These are phyloP conservation scores for Trichoderma aggressivum DNA, from an alignment of 2,329 filamentous ascomycete species.

Conservation along the genomic window DNA sequence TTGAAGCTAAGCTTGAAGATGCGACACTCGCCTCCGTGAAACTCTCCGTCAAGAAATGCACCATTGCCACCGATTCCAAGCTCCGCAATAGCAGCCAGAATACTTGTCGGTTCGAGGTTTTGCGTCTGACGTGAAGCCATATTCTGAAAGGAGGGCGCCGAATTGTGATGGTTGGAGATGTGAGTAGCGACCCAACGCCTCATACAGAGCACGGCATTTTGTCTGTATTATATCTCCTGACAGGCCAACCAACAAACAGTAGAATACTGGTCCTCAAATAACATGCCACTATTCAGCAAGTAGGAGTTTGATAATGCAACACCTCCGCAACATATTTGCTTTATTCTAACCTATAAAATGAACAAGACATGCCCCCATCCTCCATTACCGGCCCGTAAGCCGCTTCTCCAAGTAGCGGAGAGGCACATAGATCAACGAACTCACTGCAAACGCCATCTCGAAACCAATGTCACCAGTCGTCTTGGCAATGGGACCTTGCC, in stretches of 20 bases:
- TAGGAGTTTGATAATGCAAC: neutral
- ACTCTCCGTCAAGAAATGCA: neutral
- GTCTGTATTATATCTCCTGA: neutral
- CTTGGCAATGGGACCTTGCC: conserved; percentile 56
- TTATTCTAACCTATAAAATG: neutral
- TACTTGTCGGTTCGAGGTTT: neutral
- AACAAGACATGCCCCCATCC: neutral
- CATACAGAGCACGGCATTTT: neutral
- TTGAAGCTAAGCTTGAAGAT: neutral
- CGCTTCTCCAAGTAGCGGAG: conserved; percentile 46
- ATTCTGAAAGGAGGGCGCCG: neutral
- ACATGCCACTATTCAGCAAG: neutral
- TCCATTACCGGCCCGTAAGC: conserved; percentile 19
- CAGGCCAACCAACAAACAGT: neutral
- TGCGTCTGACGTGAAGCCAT: neutral
- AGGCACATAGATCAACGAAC: conserved; percentile 45
- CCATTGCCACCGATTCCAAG: neutral
- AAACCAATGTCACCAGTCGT: conserved; percentile 64
- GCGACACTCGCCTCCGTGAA: neutral
- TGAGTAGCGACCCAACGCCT: neutral
- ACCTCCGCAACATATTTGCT: neutral
- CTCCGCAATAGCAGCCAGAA: neutral
- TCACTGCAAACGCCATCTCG: conserved; percentile 57
- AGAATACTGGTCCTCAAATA: neutral
- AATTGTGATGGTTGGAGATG: neutral